These are phyloP conservation scores for Vitis hybrid DNA, from an alignment of 177 flowering plant species.

Conservation along the genomic window DNA sequence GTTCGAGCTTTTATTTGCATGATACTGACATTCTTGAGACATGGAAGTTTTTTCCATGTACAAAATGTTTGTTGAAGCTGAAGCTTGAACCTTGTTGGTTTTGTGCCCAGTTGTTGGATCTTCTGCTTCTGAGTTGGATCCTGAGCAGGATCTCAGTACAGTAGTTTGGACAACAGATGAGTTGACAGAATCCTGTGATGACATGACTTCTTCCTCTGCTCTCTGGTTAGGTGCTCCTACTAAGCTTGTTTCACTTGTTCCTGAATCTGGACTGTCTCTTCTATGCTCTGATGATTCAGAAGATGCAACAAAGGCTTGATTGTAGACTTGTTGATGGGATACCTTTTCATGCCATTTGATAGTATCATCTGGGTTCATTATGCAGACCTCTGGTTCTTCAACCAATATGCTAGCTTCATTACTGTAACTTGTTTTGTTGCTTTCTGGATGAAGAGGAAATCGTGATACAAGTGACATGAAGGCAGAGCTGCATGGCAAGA, in stretches of 20 bases:
- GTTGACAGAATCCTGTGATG: slow-evolving; percentile 58
- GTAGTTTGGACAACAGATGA: slow-evolving; percentile 26
- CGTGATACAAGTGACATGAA: slow-evolving; percentile 49
- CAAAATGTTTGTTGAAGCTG: slow-evolving; percentile 20
- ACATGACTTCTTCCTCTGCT: slow-evolving; percentile 38
- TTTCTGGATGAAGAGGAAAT: slow-evolving; percentile 33
- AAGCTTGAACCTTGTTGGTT: slow-evolving; percentile 7
- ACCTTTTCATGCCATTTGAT: slow-evolving; percentile 29
- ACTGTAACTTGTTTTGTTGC: slow-evolving; percentile 12
- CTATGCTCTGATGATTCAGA: slow-evolving; percentile 14
- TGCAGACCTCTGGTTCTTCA: slow-evolving; percentile 42
- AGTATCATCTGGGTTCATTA: slow-evolving; percentile 28
- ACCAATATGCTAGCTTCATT: slow-evolving; percentile 17
- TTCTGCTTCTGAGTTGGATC: slow-evolving; percentile 56
- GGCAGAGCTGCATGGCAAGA: slow-evolving; percentile 42
- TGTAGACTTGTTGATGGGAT: slow-evolving; percentile 15
- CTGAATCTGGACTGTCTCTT: slow-evolving; percentile 8
- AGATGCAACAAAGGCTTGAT: slow-evolving; percentile 18
- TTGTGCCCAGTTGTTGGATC: slow-evolving; percentile 22
- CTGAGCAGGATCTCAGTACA: slow-evolving; percentile 45
- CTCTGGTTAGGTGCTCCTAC: slow-evolving; percentile 22
- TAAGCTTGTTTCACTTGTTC: slow-evolving; percentile 17
- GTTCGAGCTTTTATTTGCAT: slow-evolving; percentile 13
- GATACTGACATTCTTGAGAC: slow-evolving; percentile 27
- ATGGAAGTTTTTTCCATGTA: slow-evolving; percentile 24